Base-by-base conservation (phyloP, 768 basidiomycete species). In the Tulasnella sp. region DNA sequence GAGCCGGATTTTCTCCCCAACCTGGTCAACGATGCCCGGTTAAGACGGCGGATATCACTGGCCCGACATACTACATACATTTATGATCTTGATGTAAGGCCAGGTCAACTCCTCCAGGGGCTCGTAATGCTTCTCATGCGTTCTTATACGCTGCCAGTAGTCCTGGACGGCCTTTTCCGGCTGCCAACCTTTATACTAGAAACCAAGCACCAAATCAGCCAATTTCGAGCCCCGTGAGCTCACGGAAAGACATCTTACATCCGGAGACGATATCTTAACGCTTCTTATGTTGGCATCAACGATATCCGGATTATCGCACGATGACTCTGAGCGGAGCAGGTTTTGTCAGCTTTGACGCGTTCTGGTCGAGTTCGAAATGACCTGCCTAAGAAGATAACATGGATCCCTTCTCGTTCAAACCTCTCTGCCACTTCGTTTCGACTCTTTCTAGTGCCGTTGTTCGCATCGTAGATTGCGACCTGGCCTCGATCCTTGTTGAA, bases 381-480 rank as follows among this genome's bases (percentile, higher is more conserved):
- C 39, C 42, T 81, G 64, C 96, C 96, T 32, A 99, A 85, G 80
- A 98, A 84, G 76, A 98, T 87, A 74, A 99, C 93, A 83, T 98
- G 96, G 67, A 98, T 90, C 0, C 92, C 94, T 26, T 81, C 85
- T 77, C 86, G 86, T 79, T 92, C 90, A 77, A 96, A 98, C 81
- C 88, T 95, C 81, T 95, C 89, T 0, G 89, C 89, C 65, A 97
- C 79, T 26, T 83, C 82, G 74, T 90, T 87, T 70, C 97, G 83
- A 36, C 84, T 85, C 63, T 84, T 85, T 26, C 84, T 83, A 7
- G 87, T 88, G 1, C 94, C 94, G 76, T 98, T 98, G 78, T 99
- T 99, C 35, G 97, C 97, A 79, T 99, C 97, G 82, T 98, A 98
- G 75, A 99, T 95, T 41, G 96, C 94, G 32, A 98, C 95, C 79